Evolutionary conservation across 108 stramenopile genomes (phyloP), one percentile per base, ranked within the genome.

Genomic region (Skeletonema grethae): DNA sequence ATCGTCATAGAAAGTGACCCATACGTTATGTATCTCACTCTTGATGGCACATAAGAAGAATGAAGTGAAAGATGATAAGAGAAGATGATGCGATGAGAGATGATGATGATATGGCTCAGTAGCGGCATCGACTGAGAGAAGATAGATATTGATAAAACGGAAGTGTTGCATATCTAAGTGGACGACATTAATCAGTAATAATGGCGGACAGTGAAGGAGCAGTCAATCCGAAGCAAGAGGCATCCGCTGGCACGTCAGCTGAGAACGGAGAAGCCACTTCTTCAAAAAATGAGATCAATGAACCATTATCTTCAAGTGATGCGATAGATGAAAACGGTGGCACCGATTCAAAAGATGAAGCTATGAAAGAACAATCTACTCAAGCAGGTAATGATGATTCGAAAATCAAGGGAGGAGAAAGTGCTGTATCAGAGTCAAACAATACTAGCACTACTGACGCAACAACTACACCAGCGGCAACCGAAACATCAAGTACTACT

Each of bases 401-500:
- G 35, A 46, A 46, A 5, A 46, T 16, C n/a, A 46, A 46, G 2
- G 22, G 4, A 8, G 20, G 22, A 50, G 4, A 22, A 50, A 20
- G 18, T 7, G 1, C 50, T 22, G 15, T 4, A 18, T 18, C 46
- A 48, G 10, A 11, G 15, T 18, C 50, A 53, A 53, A 20, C 61
- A 62, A 16, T 13, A 29, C 18, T 6, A 58, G 30, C 57, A 60
- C 5, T 16, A 41, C 35, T 7, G 18, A 16, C 15, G 4, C 35
- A 61, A n/a, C 61, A 63, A 38, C 32, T 34, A 34, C 61, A 63
- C 7, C 61, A 41, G 36, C 34, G 16, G 1, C 61, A 63, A 36
- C 16, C 10, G 1, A 43, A n/a, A 28, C 25, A 28, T 28, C 25
- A 28, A 28, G 1, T 28, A 28, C 25, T 28, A 28, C 25, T 28